Evolutionary conservation across 2,329 filamentous ascomycete species (phyloP).

Genomic region (Cladosporium sp.): DNA sequence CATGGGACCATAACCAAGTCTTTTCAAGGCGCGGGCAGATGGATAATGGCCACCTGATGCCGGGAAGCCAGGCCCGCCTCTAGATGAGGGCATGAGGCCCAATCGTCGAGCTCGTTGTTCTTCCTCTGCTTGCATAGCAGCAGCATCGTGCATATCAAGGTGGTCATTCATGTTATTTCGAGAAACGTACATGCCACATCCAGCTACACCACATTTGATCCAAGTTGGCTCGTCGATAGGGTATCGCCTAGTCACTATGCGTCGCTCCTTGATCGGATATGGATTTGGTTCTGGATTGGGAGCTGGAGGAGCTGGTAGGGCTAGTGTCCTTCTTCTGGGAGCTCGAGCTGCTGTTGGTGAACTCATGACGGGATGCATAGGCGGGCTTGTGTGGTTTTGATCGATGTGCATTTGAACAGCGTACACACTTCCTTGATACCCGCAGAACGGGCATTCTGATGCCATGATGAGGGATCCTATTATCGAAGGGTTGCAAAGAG

Average conservation of each 20-base stretch:
- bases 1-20: background rate
- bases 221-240: background rate
- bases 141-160: conserved; percentile 2
- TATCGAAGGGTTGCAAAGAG: no score
- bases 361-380: background rate
- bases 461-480: background rate
- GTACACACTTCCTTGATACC: background rate
- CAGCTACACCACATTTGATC: background rate
- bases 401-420: conserved; percentile 1
- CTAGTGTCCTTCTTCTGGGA: background rate
- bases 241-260: background rate
- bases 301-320: background rate
- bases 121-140: background rate
- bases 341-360: background rate
- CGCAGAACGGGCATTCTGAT: background rate
- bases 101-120: background rate
- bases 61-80: background rate
- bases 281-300: background rate
- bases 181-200: background rate
- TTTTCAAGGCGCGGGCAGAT: background rate
- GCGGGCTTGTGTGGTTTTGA: background rate
- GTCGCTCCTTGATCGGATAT: background rate
- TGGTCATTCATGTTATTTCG: background rate
- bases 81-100: background rate
- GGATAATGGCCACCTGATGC: background rate